Evolutionary conservation across 2,329 filamentous ascomycete species (phyloP), one percentile per base, ranked within the genome.

Genomic region (Pseudogymnoascus verrucosus): DNA sequence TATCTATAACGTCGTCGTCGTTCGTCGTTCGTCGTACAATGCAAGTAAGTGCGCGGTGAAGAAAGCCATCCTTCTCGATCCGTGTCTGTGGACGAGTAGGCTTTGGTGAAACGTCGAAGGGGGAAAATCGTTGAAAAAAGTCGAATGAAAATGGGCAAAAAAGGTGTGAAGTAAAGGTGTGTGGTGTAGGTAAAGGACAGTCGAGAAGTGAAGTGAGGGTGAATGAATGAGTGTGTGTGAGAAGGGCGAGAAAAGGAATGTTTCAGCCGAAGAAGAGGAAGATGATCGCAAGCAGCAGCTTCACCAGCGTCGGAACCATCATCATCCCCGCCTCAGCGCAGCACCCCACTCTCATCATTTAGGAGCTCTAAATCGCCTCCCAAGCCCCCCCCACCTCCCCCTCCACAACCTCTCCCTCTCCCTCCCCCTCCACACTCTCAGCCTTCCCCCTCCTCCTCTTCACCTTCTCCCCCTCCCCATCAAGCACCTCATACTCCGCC

Each of bases 401-500:
- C 37, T 39, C 37, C 10, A 36, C 34, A 39, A 39, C 37, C 12
- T 7, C 14, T 19, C 6, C 44, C 28, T 31, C 23, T 23, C n/a
- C 51, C 14, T 14, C 23, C 51, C 23, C 10, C 11, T 14, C 51
- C 23, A 2, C 23, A 31, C 5, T 7, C 23, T 4, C 47, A 57
- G 8, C 5, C 51, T 12, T 11, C 51, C 68, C 72, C 7, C 44
- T 62, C 65, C 68, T 70, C 44, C 66, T 66, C 64, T 69, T 70
- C 4, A 60, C 65, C 7, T 64, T 69, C 40, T 44, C 40, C 40
- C 73, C 73, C 4, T 69, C 64, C n/a, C 64, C 65, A 65, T 74
- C 73, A 28, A 74, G 59, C 16, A 74, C 70, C 65, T 74, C 73
- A 54, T 73, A 74, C 60, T 74, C 73, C 6, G 67, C 69, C 51